phyloP scores from a whole-genome alignment of 257 asterid species.

The Solanum rostratum region DNA sequence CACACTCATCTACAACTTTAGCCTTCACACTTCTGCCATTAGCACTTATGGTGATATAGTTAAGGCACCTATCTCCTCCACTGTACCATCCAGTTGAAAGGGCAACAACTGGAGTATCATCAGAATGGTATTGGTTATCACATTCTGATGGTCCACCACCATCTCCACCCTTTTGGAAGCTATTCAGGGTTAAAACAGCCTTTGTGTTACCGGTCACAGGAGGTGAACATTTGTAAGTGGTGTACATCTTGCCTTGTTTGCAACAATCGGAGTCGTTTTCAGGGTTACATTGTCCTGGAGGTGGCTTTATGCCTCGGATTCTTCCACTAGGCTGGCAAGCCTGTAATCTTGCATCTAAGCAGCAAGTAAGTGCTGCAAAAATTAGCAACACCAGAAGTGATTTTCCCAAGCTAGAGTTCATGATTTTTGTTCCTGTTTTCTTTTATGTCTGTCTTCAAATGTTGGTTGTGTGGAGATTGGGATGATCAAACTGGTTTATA shows the following conservation, averaged over 20 bases:
- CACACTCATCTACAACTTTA: background rate
- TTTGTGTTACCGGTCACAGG: slow-evolving; percentile 7
- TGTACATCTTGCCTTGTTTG: slow-evolving; percentile 14
- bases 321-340: slow-evolving; percentile 28
- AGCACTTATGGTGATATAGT: background rate
- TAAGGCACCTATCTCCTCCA: slow-evolving; percentile 18
- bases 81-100: slow-evolving; percentile 38
- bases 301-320: slow-evolving; percentile 23
- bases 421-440: background rate
- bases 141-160: slow-evolving; percentile 37
- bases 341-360: background rate
- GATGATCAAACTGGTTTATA: background rate
- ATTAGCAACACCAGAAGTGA: background rate
- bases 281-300: slow-evolving; percentile 30
- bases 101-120: slow-evolving; percentile 23
- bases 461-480: background rate
- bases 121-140: slow-evolving; percentile 25
- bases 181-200: slow-evolving; percentile 28
- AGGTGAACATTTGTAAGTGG: slow-evolving; percentile 32
- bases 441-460: background rate
- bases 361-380: background rate
- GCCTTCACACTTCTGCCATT: slow-evolving; percentile 15
- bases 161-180: slow-evolving; percentile 35
- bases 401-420: background rate
- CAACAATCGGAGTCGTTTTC: slow-evolving; percentile 31